These are phyloP conservation scores for Nicotiana knightiana DNA, from an alignment of 257 asterid species.

Conservation along the genomic window DNA sequence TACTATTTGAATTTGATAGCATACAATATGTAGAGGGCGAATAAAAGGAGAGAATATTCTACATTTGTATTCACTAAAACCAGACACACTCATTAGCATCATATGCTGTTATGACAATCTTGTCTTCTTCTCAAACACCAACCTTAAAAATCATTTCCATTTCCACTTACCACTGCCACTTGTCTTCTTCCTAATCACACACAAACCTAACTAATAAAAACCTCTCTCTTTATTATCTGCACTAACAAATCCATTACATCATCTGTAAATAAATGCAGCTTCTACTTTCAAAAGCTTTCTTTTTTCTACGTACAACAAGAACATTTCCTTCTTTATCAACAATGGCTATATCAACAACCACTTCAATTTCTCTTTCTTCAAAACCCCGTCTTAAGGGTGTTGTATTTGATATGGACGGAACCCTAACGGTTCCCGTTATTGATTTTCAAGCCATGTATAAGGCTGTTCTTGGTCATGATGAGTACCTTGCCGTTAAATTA, in stretches of 20 bases:
- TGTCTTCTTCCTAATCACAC: not conserved
- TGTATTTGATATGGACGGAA: conserved; percentile 98
- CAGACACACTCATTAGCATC: not conserved
- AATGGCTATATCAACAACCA: conserved; percentile 41
- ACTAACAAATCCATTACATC: not conserved
- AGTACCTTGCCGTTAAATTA: conserved; percentile 37
- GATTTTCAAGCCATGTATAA: conserved; percentile 86
- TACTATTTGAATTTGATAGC: too few relatives aligned
- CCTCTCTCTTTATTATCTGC: not conserved
- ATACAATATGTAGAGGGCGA: too few relatives aligned
- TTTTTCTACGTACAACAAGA: conserved; percentile 25
- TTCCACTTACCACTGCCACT: not conserved
- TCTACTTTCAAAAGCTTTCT: conserved; percentile 10
- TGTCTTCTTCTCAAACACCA: conserved; percentile 1
- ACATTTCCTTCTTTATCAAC: conserved; percentile 26
- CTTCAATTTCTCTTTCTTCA: conserved; percentile 13
- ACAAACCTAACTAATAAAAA: not conserved
- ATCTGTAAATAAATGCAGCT: conserved; percentile 26
- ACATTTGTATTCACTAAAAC: not conserved
- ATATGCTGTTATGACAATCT: not conserved
- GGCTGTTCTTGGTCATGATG: conserved; percentile 80
- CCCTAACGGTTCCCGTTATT: conserved; percentile 88
- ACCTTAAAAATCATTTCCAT: not conserved
- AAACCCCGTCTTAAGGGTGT: conserved; percentile 68
- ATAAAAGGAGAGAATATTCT: too few relatives aligned